These are phyloP conservation scores for Pythium volutum DNA, from an alignment of 352 stramenopile species.

Conservation along the genomic window DNA sequence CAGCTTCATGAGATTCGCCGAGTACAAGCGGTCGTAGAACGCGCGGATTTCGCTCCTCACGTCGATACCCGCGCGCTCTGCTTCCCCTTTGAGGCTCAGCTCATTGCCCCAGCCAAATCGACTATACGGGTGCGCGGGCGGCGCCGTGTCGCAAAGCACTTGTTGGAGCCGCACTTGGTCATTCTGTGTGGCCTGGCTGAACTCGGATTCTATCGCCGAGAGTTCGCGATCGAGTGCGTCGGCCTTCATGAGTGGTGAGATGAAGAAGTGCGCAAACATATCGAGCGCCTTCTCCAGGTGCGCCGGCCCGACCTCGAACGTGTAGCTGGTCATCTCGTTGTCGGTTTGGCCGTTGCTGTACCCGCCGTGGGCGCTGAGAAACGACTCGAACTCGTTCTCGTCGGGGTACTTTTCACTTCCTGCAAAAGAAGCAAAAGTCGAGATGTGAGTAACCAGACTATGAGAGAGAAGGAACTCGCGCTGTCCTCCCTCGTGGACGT, in stretches of 20 bases:
- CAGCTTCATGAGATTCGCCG: slow-evolving; percentile 40
- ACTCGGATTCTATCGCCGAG: slow-evolving; percentile 60
- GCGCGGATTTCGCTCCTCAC: slow-evolving; percentile 26
- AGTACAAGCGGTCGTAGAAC: slow-evolving; percentile 43
- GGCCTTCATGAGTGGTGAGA: slow-evolving; percentile 53
- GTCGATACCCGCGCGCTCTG: slow-evolving; percentile 20
- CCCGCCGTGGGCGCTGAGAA: slow-evolving; percentile 61
- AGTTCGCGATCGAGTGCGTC: slow-evolving; percentile 54
- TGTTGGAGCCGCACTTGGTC: slow-evolving; percentile 36
- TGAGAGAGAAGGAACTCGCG: neutral
- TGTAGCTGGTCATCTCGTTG: slow-evolving; percentile 78
- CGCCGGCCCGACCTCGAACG: slow-evolving; percentile 65
- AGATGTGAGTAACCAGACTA: neutral
- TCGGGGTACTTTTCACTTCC: slow-evolving; percentile 71
- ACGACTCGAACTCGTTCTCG: slow-evolving; percentile 84
- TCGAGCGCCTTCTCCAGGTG: slow-evolving; percentile 44
- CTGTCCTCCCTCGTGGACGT: neutral
- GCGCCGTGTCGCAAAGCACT: slow-evolving; percentile 27
- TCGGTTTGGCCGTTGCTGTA: slow-evolving; percentile 83
- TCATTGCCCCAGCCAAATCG: slow-evolving; percentile 61
- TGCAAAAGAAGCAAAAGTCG: neutral
- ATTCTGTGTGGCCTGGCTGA: slow-evolving; percentile 32
- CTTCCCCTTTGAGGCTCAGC: slow-evolving; percentile 25
- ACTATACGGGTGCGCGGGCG: slow-evolving; percentile 29
- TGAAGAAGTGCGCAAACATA: slow-evolving; percentile 90